phyloP scores from a whole-genome alignment of 2,329 filamentous ascomycete species.

The Hypoxylon sp. region DNA sequence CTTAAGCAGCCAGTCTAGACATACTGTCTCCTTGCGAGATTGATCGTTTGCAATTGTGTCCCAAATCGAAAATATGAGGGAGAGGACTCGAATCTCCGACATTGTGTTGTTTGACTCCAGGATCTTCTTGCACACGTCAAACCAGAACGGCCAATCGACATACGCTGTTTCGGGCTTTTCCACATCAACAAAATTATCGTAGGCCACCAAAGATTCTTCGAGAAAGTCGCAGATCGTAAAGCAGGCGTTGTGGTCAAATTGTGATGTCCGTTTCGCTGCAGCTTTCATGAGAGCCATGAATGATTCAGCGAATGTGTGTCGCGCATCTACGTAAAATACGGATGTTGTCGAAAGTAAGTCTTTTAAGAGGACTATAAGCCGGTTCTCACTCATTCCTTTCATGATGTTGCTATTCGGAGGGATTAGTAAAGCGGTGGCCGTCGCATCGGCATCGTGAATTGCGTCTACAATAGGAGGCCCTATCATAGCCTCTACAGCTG shows the following conservation, averaged over 20 bases:
- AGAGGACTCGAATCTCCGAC: constrained; percentile 87
- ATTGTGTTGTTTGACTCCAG: constrained; percentile 88
- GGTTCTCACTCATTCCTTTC: constrained; percentile 89
- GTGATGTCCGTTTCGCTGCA: constrained; percentile 80
- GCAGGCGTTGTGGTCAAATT: constrained; percentile 86
- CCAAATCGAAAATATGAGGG: constrained; percentile 87
- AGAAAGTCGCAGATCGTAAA: constrained; percentile 93
- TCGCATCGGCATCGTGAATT: constrained; percentile 73
- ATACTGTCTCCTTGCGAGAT: constrained; percentile 77
- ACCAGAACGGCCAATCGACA: constrained; percentile 88
- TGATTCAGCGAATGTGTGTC: constrained; percentile 81
- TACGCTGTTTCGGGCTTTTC: constrained; percentile 60
- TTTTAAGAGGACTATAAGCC: constrained; percentile 84
- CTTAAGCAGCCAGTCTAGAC: constrained; percentile 81
- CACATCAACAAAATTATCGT: constrained; percentile 64
- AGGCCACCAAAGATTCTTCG: constrained; percentile 82
- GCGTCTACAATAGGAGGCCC: constrained; percentile 63
- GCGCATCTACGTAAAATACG: constrained; percentile 59
- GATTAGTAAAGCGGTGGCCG: constrained; percentile 73
- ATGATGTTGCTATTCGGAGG: constrained; percentile 76
- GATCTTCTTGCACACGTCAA: constrained; percentile 84
- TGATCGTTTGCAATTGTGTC: constrained; percentile 76
- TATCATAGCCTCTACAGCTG: constrained; percentile 64
- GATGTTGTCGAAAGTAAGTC: constrained; percentile 76
- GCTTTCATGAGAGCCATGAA: constrained; percentile 82